Evolutionary conservation across 768 basidiomycete genomes (phyloP), one percentile per base, ranked within the genome.

Genomic region (Peribolospora kevripleyi): DNA sequence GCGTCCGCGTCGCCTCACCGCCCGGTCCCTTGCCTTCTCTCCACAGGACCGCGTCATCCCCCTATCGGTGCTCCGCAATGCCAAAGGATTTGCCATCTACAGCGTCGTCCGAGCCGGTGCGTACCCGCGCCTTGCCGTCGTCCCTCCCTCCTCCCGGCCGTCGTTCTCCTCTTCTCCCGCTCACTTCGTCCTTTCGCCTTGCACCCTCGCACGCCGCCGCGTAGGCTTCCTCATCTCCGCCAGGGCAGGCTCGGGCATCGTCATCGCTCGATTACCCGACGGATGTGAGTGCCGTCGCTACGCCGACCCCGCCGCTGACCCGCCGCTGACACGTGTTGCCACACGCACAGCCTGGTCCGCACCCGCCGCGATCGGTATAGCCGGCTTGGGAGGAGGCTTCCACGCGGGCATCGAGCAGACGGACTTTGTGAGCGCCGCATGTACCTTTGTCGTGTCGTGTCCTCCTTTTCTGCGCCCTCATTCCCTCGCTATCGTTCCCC

Each of bases 351-450:
- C 76, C 43, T 98, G 90, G 90, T 85, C 84, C 42, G 79, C 88
- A 14, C 93, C 93, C 3, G 83, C 81, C 64, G 93, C 91, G 3
- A 91, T 98, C 41, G 90, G 88, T 37, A 80, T 84, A 3, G 91
- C 82, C 10, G 91, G 91, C 0, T 64, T 90, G 4, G 91, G 91
- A 0, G 70, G 90, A 4, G 93, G 91, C 14, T 77, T 81, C 14
- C 71, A 72, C 57, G 61, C 64, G 10, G 71, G 73, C 10, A 70
- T 69, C 4, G 68, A 71, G 63, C 64, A 62, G 48, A 66, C 65
- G 36, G 63, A 64, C 41, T 66, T 66, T 48, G 49, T 66, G 36
- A 63, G 58, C 49, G 52, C 48, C 37, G 43, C 49, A 13, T 40
- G 25, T 43, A 25, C 51, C 11, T 10, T 52, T 25, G 25, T 1